Evolutionary conservation across 768 basidiomycete genomes (phyloP).

Genomic region (Grammothele lineata): DNA sequence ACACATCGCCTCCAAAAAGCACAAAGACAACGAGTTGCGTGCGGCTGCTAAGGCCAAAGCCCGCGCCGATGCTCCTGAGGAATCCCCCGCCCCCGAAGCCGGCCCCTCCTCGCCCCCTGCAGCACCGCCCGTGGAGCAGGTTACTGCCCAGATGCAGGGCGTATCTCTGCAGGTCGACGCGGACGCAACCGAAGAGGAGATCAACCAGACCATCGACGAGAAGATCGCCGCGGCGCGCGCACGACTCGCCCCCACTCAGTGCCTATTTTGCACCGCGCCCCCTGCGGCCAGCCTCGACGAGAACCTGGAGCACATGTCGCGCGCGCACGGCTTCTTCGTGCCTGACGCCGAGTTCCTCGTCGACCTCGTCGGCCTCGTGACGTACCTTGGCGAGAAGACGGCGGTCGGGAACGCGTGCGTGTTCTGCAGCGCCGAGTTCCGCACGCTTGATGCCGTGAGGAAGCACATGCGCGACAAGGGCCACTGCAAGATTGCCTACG

Average conservation of each 20-base stretch:
- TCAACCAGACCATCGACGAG: conserved; percentile 60
- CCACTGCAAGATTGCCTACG: conserved; percentile 96
- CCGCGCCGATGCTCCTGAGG: neutral
- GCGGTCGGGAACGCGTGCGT: conserved; percentile 92
- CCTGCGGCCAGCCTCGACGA: conserved; percentile 48
- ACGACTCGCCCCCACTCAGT: conserved; percentile 57
- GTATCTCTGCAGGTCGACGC: conserved; percentile 29
- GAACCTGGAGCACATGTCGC: conserved; percentile 85
- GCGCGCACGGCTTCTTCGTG: conserved; percentile 88
- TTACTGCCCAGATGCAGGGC: conserved; percentile 4
- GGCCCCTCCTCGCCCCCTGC: conserved; percentile 5
- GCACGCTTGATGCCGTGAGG: conserved; percentile 80
- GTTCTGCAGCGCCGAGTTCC: conserved; percentile 86
- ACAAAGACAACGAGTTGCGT: conserved; percentile 72
- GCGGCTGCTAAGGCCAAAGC: conserved; percentile 26
- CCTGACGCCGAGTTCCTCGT: conserved; percentile 90
- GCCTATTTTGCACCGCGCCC: conserved; percentile 76
- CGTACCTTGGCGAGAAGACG: conserved; percentile 89
- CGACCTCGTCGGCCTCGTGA: conserved; percentile 76
- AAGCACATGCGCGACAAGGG: conserved; percentile 96
- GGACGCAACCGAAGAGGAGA: conserved; percentile 41
- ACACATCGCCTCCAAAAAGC: conserved; percentile 86
- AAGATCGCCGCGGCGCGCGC: conserved; percentile 70
- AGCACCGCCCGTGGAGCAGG: neutral
- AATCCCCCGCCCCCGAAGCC: neutral